Conservation (phyloP, 495 filamentous ascomycete species). For the Neurospora sp. region DNA sequence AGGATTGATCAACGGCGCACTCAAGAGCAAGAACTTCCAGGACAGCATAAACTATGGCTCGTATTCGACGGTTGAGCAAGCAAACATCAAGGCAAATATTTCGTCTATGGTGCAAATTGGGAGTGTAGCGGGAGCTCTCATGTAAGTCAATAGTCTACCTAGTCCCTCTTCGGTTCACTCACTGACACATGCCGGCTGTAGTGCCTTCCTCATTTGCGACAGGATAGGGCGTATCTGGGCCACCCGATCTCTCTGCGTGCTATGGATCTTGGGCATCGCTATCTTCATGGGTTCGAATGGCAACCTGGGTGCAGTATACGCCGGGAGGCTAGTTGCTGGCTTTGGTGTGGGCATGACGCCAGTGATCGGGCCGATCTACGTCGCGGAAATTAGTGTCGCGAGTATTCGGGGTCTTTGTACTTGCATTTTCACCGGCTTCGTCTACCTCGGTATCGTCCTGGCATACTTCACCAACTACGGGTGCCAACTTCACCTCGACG, state of each 20-base stretch:
- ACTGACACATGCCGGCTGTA: slow-evolving; percentile 1
- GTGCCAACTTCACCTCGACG: slow-evolving; percentile 47
- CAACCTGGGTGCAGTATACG: slow-evolving; percentile 52
- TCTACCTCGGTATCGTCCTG: slow-evolving; percentile 53
- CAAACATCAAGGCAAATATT: slow-evolving; percentile 58
- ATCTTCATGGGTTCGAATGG: slow-evolving; percentile 58
- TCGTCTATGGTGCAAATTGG: slow-evolving; percentile 67
- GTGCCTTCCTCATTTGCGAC: slow-evolving; percentile 56
- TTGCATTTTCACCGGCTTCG: slow-evolving; percentile 55
- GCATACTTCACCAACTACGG: slow-evolving; percentile 50
- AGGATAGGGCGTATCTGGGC: slow-evolving; percentile 61
- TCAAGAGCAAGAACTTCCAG: slow-evolving; percentile 55
- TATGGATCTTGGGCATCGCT: slow-evolving; percentile 59
- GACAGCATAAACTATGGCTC: slow-evolving; percentile 45
- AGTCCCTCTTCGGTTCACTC: not conserved
- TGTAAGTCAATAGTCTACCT: slow-evolving; percentile 29
- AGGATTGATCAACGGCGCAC: slow-evolving; percentile 57
- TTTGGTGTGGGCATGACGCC: slow-evolving; percentile 59
- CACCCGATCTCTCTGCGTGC: slow-evolving; percentile 51
- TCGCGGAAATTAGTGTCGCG: slow-evolving; percentile 38
- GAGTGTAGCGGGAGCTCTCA: slow-evolving; percentile 51
- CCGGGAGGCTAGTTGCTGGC: slow-evolving; percentile 57
- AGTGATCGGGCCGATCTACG: slow-evolving; percentile 52
- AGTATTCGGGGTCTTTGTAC: slow-evolving; percentile 5
- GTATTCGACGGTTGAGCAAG: slow-evolving; percentile 41